These are phyloP conservation scores for Casuarina cunninghamiana DNA, from an alignment of 306 rosid genomes.

Conservation along the genomic window DNA sequence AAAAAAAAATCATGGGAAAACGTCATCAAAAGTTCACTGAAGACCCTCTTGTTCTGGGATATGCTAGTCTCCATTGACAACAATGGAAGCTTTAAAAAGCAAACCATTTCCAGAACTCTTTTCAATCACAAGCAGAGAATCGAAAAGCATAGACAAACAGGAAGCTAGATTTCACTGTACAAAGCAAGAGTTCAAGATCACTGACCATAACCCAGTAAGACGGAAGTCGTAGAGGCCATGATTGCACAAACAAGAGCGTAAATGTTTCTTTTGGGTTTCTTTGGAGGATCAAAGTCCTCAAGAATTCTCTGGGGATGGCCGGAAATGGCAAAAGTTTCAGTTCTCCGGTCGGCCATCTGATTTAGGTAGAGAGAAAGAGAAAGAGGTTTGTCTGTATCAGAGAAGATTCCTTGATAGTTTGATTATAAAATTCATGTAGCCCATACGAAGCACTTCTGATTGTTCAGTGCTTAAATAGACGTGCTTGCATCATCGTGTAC, in stretches of 20 bases:
- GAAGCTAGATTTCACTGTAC: too few relatives aligned
- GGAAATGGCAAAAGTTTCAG: conserved; percentile 22
- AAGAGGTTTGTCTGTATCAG: too few relatives aligned
- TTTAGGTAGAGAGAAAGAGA: background rate
- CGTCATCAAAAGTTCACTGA: too few relatives aligned
- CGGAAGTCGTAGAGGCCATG: conserved; percentile 81
- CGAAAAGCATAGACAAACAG: too few relatives aligned
- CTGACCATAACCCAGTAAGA: conserved; percentile 84
- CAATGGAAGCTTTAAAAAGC: background rate
- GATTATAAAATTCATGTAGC: background rate
- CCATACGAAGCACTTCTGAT: background rate
- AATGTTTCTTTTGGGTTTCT: conserved; percentile 56
- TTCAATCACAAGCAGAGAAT: too few relatives aligned
- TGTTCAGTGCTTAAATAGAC: conserved; percentile 29
- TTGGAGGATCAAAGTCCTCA: conserved; percentile 51
- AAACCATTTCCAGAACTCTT: too few relatives aligned
- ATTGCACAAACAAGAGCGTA: conserved; percentile 65
- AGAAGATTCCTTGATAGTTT: background rate
- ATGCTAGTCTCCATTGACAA: too few relatives aligned
- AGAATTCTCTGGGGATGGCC: conserved; percentile 30
- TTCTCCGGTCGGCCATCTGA: conserved; percentile 45
- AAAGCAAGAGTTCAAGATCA: background rate
- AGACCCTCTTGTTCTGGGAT: too few relatives aligned
- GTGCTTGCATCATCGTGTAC: conserved; percentile 25
- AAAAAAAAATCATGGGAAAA: too few relatives aligned